These are phyloP conservation scores for Discostella pseudostelligera DNA, from an alignment of 108 stramenopile species.

Conservation along the genomic window DNA sequence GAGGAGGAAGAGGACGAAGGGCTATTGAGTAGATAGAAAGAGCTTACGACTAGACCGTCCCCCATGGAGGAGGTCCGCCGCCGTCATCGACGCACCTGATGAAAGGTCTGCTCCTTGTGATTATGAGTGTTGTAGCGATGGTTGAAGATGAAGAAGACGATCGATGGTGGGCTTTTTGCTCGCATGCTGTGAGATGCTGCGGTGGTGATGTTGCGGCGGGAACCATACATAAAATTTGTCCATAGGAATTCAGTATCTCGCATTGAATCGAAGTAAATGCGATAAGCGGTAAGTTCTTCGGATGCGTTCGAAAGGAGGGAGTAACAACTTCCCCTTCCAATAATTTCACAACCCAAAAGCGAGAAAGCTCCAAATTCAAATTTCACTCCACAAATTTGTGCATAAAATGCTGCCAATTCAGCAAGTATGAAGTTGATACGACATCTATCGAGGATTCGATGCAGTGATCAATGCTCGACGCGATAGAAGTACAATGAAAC, in stretches of 20 bases:
- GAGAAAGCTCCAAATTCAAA: conserved; percentile 9
- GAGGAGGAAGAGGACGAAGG: too few species aligned
- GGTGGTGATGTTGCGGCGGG: background rate
- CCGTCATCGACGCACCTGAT: conserved; percentile 52
- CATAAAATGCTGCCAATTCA: too few species aligned
- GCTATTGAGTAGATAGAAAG: too few species aligned
- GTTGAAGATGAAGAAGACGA: background rate
- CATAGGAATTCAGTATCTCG: too few species aligned
- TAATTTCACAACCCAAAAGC: background rate
- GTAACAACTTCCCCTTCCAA: background rate
- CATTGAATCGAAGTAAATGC: background rate
- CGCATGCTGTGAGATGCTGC: background rate
- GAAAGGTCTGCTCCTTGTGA: conserved; percentile 28
- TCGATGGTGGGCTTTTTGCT: too few species aligned
- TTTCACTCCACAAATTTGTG: background rate
- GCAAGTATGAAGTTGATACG: background rate
- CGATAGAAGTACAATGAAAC: too few species aligned
- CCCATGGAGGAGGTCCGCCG: conserved; percentile 10
- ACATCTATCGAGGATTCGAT: too few species aligned
- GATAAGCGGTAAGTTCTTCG: background rate
- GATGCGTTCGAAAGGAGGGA: background rate
- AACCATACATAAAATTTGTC: too few species aligned
- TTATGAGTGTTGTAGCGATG: background rate
- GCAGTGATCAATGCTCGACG: too few species aligned
- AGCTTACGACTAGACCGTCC: too few species aligned